Percentiles rank a stretch among this genome's conserved stretches.
Evolutionary conservation across 495 filamentous ascomycete species (phyloP).

Genomic region (Bathelium albidoporum): DNA sequence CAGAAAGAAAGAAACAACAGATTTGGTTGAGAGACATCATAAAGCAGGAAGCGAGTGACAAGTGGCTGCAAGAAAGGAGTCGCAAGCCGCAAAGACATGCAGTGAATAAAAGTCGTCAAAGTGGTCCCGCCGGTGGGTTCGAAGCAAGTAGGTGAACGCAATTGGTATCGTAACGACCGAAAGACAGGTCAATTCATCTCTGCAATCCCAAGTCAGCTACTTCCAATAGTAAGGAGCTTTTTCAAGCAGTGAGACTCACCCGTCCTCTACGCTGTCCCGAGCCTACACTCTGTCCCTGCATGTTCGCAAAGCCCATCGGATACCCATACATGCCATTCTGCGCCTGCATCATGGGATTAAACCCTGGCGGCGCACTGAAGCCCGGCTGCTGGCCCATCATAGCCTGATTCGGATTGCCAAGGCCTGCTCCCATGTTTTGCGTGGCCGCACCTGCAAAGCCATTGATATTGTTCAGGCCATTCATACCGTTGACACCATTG

Average conservation of each 20-base stretch:
- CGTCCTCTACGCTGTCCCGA: conserved; percentile 2
- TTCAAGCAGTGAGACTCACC: not conserved
- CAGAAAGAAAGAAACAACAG: not conserved
- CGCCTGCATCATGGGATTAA: conserved; percentile 2
- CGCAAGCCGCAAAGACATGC: not conserved
- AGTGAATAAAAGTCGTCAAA: not conserved
- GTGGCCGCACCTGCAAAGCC: not conserved
- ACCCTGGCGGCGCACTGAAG: not conserved
- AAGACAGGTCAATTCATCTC: not conserved
- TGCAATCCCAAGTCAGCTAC: not conserved
- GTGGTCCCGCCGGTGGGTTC: not conserved
- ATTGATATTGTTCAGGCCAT: not conserved
- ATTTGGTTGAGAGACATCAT: not conserved
- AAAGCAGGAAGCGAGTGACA: not conserved
- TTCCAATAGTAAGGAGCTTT: not conserved
- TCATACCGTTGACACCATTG: not conserved
- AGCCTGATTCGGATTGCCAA: not conserved
- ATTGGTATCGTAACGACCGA: not conserved
- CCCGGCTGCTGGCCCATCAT: not conserved
- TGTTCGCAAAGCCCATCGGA: not conserved
- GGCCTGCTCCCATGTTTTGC: not conserved
- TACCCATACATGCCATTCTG: not conserved
- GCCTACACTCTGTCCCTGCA: conserved; percentile 1
- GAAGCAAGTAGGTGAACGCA: not conserved
- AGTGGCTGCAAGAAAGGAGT: not conserved